Evolutionary conservation across 2,329 filamentous ascomycete genomes (phyloP).

Genomic region (Pseudopyricularia javanii): DNA sequence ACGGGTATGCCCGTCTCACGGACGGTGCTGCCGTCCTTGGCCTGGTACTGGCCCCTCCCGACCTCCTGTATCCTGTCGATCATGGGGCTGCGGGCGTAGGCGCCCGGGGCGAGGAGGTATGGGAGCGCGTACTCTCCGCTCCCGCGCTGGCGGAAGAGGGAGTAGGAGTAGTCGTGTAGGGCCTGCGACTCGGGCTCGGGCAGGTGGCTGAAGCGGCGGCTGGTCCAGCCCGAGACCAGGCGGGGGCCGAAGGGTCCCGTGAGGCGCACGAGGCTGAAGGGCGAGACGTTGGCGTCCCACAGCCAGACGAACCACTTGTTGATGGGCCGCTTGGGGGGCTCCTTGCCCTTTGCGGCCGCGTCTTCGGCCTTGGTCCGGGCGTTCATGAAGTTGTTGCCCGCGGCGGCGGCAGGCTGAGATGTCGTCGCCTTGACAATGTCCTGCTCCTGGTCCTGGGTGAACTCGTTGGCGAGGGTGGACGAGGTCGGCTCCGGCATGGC

Average conservation of each 20-base stretch:
- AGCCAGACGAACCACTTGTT: slow-evolving; percentile 85
- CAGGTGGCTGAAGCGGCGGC: slow-evolving; percentile 80
- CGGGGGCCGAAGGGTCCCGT: slow-evolving; percentile 81
- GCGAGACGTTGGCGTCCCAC: slow-evolving; percentile 95
- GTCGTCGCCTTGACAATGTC: slow-evolving; percentile 25
- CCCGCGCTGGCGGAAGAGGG: slow-evolving; percentile 82
- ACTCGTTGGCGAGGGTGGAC: slow-evolving; percentile 65
- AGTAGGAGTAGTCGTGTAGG: slow-evolving; percentile 88
- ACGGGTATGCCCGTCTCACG: slow-evolving; percentile 62
- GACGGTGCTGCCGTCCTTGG: slow-evolving; percentile 15
- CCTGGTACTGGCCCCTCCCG: slow-evolving; percentile 53
- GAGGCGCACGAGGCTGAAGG: slow-evolving; percentile 82
- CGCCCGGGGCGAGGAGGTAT: slow-evolving; percentile 86
- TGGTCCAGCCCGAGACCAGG: slow-evolving; percentile 90
- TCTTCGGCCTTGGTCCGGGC: slow-evolving; percentile 11
- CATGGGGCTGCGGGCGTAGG: slow-evolving; percentile 77
- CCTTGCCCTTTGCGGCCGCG: slow-evolving; percentile 35
- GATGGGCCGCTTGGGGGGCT: slow-evolving; percentile 55
- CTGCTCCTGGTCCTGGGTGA: slow-evolving; percentile 58
- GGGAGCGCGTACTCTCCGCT: slow-evolving; percentile 89
- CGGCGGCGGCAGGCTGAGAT: slow-evolving; percentile 22
- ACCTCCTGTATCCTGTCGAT: slow-evolving; percentile 80
- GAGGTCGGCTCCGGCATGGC: slow-evolving; percentile 66
- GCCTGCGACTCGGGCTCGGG: slow-evolving; percentile 68
- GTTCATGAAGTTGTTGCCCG: slow-evolving; percentile 16